Percentiles rank a stretch among this genome's conserved stretches.
Evolutionary conservation across 306 rosid species (phyloP).

Genomic region (Quercus bicolor): DNA sequence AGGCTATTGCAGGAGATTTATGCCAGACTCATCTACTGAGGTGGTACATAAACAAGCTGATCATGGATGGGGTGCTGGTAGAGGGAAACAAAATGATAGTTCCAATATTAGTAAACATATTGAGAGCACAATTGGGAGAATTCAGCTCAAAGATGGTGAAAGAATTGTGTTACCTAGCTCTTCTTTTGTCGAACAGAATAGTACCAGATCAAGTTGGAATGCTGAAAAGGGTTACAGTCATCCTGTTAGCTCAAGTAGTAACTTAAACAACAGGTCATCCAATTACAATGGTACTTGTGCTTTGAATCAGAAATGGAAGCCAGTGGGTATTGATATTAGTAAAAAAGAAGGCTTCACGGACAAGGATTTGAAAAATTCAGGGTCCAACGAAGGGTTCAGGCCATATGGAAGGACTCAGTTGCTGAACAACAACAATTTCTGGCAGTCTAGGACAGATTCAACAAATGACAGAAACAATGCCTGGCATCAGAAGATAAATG

Average conservation of each 20-base stretch:
- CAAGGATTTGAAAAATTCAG: not conserved
- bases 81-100: slow-evolving; percentile 17
- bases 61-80: slow-evolving; percentile 35
- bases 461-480: not conserved
- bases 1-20: slow-evolving; percentile 1
- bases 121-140: not conserved
- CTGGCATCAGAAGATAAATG: not conserved
- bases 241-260: not conserved
- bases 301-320: too few species aligned
- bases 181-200: not conserved
- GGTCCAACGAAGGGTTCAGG: not conserved
- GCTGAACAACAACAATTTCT: not conserved
- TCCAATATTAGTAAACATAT: not conserved
- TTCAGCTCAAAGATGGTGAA: not conserved
- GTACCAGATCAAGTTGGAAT: not conserved
- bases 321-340: too few species aligned
- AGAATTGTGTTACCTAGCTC: not conserved
- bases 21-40: slow-evolving; percentile 3
- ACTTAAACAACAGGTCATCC: not conserved
- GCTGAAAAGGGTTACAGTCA: not conserved
- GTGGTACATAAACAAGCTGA: slow-evolving; percentile 14
- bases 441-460: not conserved
- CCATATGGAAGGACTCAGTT: not conserved
- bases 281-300: too few species aligned
- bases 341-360: not conserved